phyloP scores from a whole-genome alignment of 2,329 filamentous ascomycete species.

The Aspergillus sp. region DNA sequence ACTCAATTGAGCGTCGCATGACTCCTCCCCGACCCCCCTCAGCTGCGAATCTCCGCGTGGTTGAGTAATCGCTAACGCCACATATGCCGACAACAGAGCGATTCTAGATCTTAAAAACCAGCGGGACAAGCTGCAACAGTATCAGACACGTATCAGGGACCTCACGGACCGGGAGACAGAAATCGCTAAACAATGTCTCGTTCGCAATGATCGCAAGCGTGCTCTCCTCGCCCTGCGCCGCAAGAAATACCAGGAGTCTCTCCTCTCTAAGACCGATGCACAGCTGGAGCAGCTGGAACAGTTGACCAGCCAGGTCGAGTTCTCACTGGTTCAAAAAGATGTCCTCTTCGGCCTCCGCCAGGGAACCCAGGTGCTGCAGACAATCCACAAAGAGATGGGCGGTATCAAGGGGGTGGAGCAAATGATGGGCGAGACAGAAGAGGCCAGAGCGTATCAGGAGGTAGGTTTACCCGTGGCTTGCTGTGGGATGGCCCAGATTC shows the following conservation, averaged over 20 bases:
- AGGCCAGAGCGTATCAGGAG: conserved; percentile 87
- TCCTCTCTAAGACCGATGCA: conserved; percentile 83
- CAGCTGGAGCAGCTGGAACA: conserved; percentile 94
- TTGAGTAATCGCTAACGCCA: conserved; percentile 1
- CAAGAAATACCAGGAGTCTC: conserved; percentile 94
- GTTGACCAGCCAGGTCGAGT: conserved; percentile 85
- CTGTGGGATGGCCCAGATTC: background rate
- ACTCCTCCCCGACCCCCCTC: background rate
- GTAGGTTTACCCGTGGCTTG: conserved; percentile 45
- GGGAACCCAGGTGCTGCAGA: conserved; percentile 81
- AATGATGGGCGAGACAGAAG: conserved; percentile 86
- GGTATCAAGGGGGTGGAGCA: conserved; percentile 92
- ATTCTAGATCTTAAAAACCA: conserved; percentile 98
- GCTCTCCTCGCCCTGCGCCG: conserved; percentile 85
- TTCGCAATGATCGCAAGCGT: conserved; percentile 72
- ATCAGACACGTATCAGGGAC: conserved; percentile 83
- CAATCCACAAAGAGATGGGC: conserved; percentile 95
- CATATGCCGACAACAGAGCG: conserved; percentile 57
- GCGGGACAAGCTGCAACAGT: conserved; percentile 94
- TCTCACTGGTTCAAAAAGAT: conserved; percentile 95
- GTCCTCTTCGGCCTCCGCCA: conserved; percentile 89
- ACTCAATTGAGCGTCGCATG: background rate
- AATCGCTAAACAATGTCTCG: conserved; percentile 79
- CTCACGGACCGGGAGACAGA: conserved; percentile 85
- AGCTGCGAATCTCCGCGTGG: background rate